phyloP scores from a whole-genome alignment of 768 basidiomycete genomes.

The Lactarius sp. region DNA sequence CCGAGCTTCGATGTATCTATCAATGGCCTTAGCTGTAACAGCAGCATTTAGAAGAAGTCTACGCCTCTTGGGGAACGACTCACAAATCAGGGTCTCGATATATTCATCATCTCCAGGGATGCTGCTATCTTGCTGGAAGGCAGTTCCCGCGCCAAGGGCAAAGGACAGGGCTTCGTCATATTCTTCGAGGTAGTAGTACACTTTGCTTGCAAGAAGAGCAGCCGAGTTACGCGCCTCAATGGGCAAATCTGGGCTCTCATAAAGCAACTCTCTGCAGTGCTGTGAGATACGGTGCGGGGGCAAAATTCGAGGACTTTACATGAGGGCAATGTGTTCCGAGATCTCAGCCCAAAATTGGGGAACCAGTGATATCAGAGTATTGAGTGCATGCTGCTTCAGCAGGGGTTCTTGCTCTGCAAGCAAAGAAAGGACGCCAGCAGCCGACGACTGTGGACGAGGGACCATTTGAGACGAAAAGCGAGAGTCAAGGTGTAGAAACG shows the following conservation, averaged over 20 bases:
- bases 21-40: constrained; percentile 83
- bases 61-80: constrained; percentile 35
- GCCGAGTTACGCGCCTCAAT: constrained; percentile 74
- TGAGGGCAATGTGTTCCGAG: constrained; percentile 84
- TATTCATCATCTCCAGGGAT: constrained; percentile 72
- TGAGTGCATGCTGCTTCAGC: constrained; percentile 90
- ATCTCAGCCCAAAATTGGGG: constrained; percentile 99
- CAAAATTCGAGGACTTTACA: constrained; percentile 51
- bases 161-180: constrained; percentile 95
- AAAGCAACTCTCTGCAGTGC: constrained; percentile 71
- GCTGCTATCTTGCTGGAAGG: constrained; percentile 74
- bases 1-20: constrained; percentile 79
- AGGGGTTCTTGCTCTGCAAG: constrained; percentile 83
- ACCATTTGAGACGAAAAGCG: constrained; percentile 46
- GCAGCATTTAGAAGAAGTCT: not conserved
- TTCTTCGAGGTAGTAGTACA: constrained; percentile 94
- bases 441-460: constrained; percentile 68
- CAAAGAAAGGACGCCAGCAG: constrained; percentile 87
- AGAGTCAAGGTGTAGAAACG: constrained; percentile 14
- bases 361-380: constrained; percentile 74
- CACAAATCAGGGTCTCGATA: constrained; percentile 91
- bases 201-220: constrained; percentile 92
- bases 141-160: constrained; percentile 83
- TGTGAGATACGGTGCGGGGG: constrained; percentile 11
- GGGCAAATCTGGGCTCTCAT: constrained; percentile 76